These are phyloP conservation scores for Craterostigma plantagineum DNA, from an alignment of 257 asterid genomes.

Conservation along the genomic window DNA sequence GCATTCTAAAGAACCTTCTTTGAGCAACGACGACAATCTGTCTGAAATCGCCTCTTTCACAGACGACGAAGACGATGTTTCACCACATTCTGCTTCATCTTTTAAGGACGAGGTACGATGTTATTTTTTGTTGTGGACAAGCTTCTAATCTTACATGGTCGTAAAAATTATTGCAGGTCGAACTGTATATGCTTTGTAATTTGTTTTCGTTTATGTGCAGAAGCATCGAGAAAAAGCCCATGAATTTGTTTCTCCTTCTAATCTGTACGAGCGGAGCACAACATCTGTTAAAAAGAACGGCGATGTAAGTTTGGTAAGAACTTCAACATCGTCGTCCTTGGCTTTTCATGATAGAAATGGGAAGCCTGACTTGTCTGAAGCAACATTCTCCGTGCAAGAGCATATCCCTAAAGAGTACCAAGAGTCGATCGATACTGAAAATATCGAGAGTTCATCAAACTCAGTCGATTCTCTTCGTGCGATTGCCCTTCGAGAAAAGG, in stretches of 20 bases:
- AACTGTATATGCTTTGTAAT: too few species aligned
- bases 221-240: constrained; percentile 3
- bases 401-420: too few species aligned
- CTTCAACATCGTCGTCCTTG: constrained; percentile 30
- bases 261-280: constrained; percentile 45
- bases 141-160: too few species aligned
- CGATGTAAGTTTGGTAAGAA: constrained; percentile 14
- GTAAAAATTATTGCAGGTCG: too few species aligned
- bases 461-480: too few species aligned
- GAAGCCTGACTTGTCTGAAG: constrained; percentile 10
- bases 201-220: too few species aligned
- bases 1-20: constrained; percentile 18
- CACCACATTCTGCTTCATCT: constrained; percentile 48
- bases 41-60: constrained; percentile 19
- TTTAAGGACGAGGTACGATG: constrained; percentile 23
- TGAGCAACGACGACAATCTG: constrained; percentile 34
- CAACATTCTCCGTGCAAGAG: too few species aligned
- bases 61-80: constrained; percentile 32
- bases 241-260: constrained; percentile 19
- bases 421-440: too few species aligned
- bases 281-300: constrained; percentile 30
- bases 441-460: too few species aligned
- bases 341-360: constrained; percentile 20
- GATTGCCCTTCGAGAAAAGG: too few species aligned
- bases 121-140: constrained; percentile 51